Conservation (phyloP, 805 yeast species). For the Ogataea pini region DNA sequence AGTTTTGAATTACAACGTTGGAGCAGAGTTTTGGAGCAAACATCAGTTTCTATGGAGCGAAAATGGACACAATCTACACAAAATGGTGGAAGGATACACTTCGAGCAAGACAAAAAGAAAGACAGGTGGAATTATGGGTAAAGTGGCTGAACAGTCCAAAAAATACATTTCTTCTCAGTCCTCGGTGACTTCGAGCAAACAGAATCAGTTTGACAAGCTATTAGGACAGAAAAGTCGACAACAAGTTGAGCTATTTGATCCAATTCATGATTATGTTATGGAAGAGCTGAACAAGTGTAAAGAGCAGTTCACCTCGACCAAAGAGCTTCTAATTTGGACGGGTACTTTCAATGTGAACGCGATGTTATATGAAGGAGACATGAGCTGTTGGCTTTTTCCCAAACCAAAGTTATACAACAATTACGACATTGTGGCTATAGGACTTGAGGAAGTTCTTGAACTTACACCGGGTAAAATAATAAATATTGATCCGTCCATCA, state of each 20-base stretch:
- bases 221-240: slow-evolving; percentile 51
- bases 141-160: slow-evolving; percentile 40
- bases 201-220: slow-evolving; percentile 41
- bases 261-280: slow-evolving; percentile 53
- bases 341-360: slow-evolving; percentile 61
- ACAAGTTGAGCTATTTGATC: slow-evolving; percentile 47
- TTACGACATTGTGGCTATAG: slow-evolving; percentile 73
- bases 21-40: slow-evolving; percentile 36
- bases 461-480: slow-evolving; percentile 81
- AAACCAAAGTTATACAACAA: slow-evolving; percentile 40
- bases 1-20: slow-evolving; percentile 39
- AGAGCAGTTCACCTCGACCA: slow-evolving; percentile 41
- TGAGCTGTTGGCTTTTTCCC: slow-evolving; percentile 50
- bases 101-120: slow-evolving; percentile 43
- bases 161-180: slow-evolving; percentile 33
- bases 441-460: slow-evolving; percentile 88
- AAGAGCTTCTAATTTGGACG: slow-evolving; percentile 45
- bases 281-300: slow-evolving; percentile 42
- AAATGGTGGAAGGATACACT: slow-evolving; percentile 40
- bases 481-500: slow-evolving; percentile 65
- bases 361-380: slow-evolving; percentile 41
- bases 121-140: slow-evolving; percentile 47
- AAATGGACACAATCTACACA: slow-evolving; percentile 43
- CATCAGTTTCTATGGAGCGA: slow-evolving; percentile 51
- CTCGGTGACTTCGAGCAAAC: slow-evolving; percentile 25